Base-by-base conservation (phyloP, 345 rosid species). In the Bruguiera sexangula region DNA sequence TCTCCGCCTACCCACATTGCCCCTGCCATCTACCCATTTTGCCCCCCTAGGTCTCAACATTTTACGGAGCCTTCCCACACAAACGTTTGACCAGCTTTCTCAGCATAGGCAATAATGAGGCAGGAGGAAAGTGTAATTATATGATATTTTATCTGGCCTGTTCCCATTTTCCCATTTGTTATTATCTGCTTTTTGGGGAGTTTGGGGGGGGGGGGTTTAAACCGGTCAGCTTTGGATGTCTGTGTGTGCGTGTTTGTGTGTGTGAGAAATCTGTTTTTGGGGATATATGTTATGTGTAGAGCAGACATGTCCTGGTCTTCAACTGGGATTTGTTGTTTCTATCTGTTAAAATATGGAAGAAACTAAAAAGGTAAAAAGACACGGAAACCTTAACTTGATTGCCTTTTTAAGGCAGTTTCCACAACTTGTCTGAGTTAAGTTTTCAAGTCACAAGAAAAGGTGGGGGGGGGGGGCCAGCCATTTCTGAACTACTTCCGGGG, bases 1-100 rank as follows among this genome's bases (percentile, higher is more conserved):
- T 30, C 32, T n/a, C 69, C 73, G 72, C 81, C 82, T 77, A 63
- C 81, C 81, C 4, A 6, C 37, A 7, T 34, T 34, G 37, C 9
- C 37, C 37, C 9, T 1, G 1, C 34, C 36, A 5, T 6, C n/a
- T 6, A 0, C 19, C 65, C 53, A 8, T 37, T 58, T 63, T 37
- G 31, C 52, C 63, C 29, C 51, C 26, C 67, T 30, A 52, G 7
- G n/a, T 54, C 22, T 22, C 63, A n/a, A 65, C 24, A 15, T 34
- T 34, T 53, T 22, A 1, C 37, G 27, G 26, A 30, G 52, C 24
- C 27, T 31, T 8, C 10, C 32, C 50, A 54, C 16, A 53, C 0
- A 53, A 11, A 9, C 24, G 24, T 18, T 50, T 46, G 64, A 79
- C 29, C 70, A 64, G 75, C 65, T 62, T 37, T 20, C 32, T 54